Percentiles rank a stretch among this genome's conserved stretches.
phyloP scores from a whole-genome alignment of 345 rosid genomes.

The Euphorbia peplus region DNA sequence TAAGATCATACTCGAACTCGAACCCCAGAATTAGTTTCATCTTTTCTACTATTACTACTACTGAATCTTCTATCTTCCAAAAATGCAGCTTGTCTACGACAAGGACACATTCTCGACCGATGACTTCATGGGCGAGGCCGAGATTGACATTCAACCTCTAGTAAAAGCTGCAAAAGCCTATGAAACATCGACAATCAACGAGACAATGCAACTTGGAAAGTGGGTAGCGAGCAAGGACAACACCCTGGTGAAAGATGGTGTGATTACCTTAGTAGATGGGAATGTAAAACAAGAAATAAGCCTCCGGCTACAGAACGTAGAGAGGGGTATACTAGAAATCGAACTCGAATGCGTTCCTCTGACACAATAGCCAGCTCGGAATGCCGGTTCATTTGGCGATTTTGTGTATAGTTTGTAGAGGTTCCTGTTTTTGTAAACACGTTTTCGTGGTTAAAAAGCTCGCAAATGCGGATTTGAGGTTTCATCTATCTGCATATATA shows the following conservation, averaged over 20 bases:
- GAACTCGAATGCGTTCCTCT: conserved; percentile 95
- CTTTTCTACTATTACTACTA: background rate
- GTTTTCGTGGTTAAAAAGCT: too few species aligned
- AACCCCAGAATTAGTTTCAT: background rate
- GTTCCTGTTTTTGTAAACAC: too few species aligned
- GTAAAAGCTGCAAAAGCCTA: conserved; percentile 75
- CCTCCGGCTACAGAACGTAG: conserved; percentile 77
- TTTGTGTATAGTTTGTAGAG: too few species aligned
- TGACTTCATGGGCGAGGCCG: conserved; percentile 98
- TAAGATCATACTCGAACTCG: background rate
- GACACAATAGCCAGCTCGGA: conserved; percentile 47
- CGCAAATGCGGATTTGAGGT: too few species aligned
- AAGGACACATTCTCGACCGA: conserved; percentile 47
- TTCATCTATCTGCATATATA: too few species aligned
- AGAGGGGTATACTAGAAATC: conserved; percentile 79
- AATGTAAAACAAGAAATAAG: conserved; percentile 74
- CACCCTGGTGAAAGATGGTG: conserved; percentile 66
- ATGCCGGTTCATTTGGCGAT: background rate
- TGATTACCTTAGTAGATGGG: conserved; percentile 67
- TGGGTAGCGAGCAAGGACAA: conserved; percentile 71
- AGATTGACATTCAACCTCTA: conserved; percentile 94
- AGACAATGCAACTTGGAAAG: conserved; percentile 71
- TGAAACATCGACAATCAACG: conserved; percentile 49
- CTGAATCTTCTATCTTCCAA: too few species aligned
- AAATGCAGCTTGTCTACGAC: background rate